Evolutionary conservation across 371 early-diverging fungal species (phyloP), one percentile per base, ranked within the genome.

Genomic region (Astathelohania contejeani): DNA sequence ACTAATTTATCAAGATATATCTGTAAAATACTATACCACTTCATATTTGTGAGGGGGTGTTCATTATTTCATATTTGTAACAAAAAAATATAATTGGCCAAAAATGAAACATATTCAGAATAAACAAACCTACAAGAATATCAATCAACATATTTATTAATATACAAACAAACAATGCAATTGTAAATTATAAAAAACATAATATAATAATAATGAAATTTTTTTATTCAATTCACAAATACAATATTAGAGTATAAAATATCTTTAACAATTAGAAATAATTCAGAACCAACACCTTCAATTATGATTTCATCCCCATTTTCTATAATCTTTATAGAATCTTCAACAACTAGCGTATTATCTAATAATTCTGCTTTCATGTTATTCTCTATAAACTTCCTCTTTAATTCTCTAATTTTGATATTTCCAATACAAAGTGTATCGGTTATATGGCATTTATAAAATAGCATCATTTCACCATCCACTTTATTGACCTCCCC

Each of bases 1-100:
- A 62, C 54, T 38, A 67, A 28, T 42, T 59, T 67, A 49, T 75
- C 70, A 19, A 56, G 29, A 35, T 67, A 65, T n/a, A 62, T 29
- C 49, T 74, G 71, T 10, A 63, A 40, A 20, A 70, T 6, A 49
- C 53, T 49, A 26, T 45, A 47, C 12, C 53, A 42, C 22, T 67
- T 39, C 67, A 67, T n/a, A n/a, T n/a, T 67, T 28, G 28, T 26
- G 1, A 47, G 22, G 53, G 53, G 37, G 14, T 39, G 12, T 32
- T 32, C 4, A 7, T 32, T 32, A 7, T 32, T 32, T 32, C 12
- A 32, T 32, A 32, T 32, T 32, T 32, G 32, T 32, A 32, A 32
- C 7, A 32, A 32, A 32, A 32, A 7, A 32, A 32, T 32, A 4
- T 7, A 32, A 32, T 32, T 32, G n/a, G n/a, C n/a, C n/a, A n/a